Conservation (phyloP, 1,284 basidiomycete genomes). For the Phenoliferia sp. region DNA sequence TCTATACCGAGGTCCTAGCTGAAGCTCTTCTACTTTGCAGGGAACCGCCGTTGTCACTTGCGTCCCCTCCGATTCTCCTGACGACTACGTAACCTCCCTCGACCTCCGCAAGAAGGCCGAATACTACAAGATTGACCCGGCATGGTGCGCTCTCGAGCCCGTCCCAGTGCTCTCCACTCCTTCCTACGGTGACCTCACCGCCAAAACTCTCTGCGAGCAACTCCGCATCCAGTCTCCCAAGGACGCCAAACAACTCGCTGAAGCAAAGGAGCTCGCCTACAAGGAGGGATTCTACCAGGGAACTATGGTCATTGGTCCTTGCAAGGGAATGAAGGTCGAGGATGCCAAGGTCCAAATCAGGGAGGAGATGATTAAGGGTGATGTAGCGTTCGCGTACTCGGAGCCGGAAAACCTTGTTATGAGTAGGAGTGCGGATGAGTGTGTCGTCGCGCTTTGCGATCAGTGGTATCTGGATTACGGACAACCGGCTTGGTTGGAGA, state of each 20-base stretch:
- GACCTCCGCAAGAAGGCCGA: constrained; percentile 96
- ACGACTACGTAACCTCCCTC: constrained; percentile 85
- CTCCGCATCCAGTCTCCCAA: constrained; percentile 95
- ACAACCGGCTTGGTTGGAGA: constrained; percentile 77
- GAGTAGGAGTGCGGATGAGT: constrained; percentile 87
- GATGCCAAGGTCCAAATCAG: constrained; percentile 88
- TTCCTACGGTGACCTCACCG: constrained; percentile 86
- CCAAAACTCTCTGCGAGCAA: constrained; percentile 78
- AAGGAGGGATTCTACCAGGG: constrained; percentile 98
- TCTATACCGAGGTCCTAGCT: neutral
- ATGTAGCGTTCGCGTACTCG: constrained; percentile 82
- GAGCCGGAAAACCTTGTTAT: constrained; percentile 93
- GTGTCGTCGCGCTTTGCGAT: constrained; percentile 95
- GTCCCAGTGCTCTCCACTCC: constrained; percentile 84
- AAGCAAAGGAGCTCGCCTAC: constrained; percentile 97
- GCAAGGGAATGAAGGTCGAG: constrained; percentile 78
- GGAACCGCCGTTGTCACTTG: constrained; percentile 99
- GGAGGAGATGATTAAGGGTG: constrained; percentile 71
- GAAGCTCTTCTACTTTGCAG: constrained; percentile 41
- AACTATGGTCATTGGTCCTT: constrained; percentile 82
- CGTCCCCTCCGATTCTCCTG: constrained; percentile 96
- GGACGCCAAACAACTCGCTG: constrained; percentile 84
- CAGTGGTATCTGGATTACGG: constrained; percentile 99
- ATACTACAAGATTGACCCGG: constrained; percentile 89
- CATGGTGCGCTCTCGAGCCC: constrained; percentile 81